Evolutionary conservation across 108 stramenopile genomes (phyloP), one percentile per base, ranked within the genome.

Genomic region (Stephanodiscus minutulus): DNA sequence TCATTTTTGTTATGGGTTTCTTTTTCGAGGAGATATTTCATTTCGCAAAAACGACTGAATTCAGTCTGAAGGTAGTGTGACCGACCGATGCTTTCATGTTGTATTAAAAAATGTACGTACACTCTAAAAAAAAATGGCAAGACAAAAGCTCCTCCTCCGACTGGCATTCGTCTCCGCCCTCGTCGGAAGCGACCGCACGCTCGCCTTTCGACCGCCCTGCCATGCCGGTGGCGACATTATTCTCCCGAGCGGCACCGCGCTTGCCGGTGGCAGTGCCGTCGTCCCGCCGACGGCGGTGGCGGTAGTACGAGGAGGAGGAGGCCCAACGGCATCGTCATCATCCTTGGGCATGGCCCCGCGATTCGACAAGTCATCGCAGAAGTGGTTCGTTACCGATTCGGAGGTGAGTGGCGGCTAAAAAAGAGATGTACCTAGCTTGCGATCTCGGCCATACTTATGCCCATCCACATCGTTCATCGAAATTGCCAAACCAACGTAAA

Each of bases 281-380:
- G 6, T 5, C 3, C 1, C n/a, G 1, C 50, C 7, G 50, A 52
- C n/a, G 20, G 31, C 31, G 31, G 31, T 5, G 31, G 3, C 31
- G 31, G 31, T 5, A 33, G 31, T 33, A 5, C 31, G 31, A 33
- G 31, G 31, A 33, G 31, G 31, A 33, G 3, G 31, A 33, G 3
- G 31, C 2, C 50, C 18, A 1, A 7, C 10, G 29, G 8, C 61
- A 15, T 43, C 22, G 11, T 43, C 61, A 18, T 28, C 43, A 43
- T 63, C 43, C 2, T 46, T 76, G 33, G 58, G n/a, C 9, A 79
- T 79, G 81, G 78, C 66, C 8, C 83, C 83, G 21, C 65, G 80
- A 13, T 84, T 46, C 65, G 83, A 84, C 63, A 72, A 67, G 28
- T 29, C 36, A 12, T 39, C 64, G 36, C 50, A 72, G 20, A 66